Evolutionary conservation across 169 alveolate species (phyloP).

Genomic region (Plasmodium gaboni): DNA sequence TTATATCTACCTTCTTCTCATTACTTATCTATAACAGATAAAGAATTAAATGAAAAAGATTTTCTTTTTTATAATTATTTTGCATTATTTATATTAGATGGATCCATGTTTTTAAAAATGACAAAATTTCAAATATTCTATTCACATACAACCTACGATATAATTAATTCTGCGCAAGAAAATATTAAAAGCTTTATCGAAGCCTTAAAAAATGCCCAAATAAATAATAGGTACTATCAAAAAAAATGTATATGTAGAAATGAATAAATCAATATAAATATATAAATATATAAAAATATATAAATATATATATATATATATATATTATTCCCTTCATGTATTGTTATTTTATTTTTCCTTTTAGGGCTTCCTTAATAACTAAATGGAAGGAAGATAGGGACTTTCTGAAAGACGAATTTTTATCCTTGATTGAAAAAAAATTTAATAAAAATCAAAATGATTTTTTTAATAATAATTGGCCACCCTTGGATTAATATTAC

Average conservation of each 20-base stretch:
- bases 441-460: slow-evolving; percentile 10
- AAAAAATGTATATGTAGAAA: neutral
- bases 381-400: slow-evolving; percentile 35
- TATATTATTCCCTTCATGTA: neutral
- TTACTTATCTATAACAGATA: slow-evolving; percentile 31
- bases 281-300: neutral
- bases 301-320: slow-evolving; percentile 10
- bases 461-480: slow-evolving; percentile 46
- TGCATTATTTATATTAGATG: slow-evolving; percentile 73
- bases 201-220: slow-evolving; percentile 32
- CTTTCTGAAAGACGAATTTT: slow-evolving; percentile 63
- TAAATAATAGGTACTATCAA: slow-evolving; percentile 24
- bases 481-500: slow-evolving; percentile 32
- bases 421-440: slow-evolving; percentile 43
- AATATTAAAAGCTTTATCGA: slow-evolving; percentile 33
- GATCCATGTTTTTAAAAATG: slow-evolving; percentile 72
- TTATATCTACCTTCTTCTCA: slow-evolving; percentile 64
- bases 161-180: slow-evolving; percentile 41
- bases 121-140: slow-evolving; percentile 28
- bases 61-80: slow-evolving; percentile 44
- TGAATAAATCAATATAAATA: slow-evolving; percentile 2
- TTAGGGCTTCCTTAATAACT: slow-evolving; percentile 42
- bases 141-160: slow-evolving; percentile 44
- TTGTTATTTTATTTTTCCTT: slow-evolving; percentile 15
- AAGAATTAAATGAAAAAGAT: slow-evolving; percentile 71